Base-by-base conservation (phyloP, 2,329 filamentous ascomycete genomes). In the Pseudofabraea citricarpa region DNA sequence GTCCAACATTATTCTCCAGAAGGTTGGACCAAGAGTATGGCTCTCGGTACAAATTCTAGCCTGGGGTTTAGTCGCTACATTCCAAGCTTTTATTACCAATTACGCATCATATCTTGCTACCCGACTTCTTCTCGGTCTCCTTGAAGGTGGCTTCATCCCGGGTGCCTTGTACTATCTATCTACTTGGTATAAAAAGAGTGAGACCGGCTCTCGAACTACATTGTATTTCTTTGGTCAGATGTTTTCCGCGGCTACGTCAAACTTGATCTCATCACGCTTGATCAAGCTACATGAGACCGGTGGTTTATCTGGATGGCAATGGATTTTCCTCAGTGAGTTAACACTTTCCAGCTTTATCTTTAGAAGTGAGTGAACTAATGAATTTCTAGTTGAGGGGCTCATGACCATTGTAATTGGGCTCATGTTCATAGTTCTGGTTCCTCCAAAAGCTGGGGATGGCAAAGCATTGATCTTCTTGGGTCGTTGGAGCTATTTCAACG, bases 181-280 rank as follows among this genome's bases (percentile, higher is more conserved):
- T 1, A 79, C 79, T 69, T 83, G 78, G 77, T 83, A 82, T 47
- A 77, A 75, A 45, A 66, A 74, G 8, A 69, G 74, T 38, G 77
- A 82, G 55, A 65, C 73, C 33, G 74, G 78, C 42, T 79, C 73
- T 42, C 67, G 77, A 4, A 72, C 80, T 31, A 73, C 76, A 2
- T 64, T 81, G 3, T 82, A 81, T 55, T 81, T 76, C 53, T 75
- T 70, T 32, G 75, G 73, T 20, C 73, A 75, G 1, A 71, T 73
- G 6, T 59, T 81, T 9, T 75, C 79, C 0, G 75, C 75, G 18
- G 78, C 78, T 2, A 82, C 82, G 56, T 77, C 77, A 12, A 16
- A 15, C 13, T 65, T 82, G n/a, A 62, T 81, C 0, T 77, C 78
- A 0, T 61, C 52, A 0, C 71, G 64, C 16, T 12, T 45, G 8